phyloP scores from a whole-genome alignment of 2,329 filamentous ascomycete genomes.

The Fusarium heterosporum region DNA sequence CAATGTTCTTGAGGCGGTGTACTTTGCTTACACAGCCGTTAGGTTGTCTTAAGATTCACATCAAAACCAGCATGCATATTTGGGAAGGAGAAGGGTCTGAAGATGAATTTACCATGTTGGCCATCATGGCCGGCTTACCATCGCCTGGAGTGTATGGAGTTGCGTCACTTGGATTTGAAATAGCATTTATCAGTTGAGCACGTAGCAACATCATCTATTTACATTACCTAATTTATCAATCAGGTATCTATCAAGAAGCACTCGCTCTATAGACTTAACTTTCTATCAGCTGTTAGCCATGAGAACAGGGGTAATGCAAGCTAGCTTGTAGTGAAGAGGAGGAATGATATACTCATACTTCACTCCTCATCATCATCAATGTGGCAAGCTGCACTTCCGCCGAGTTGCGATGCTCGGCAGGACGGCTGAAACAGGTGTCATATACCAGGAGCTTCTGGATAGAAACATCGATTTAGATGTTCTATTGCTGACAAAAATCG shows the following conservation, averaged over 20 bases:
- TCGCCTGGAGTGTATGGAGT: constrained; percentile 32
- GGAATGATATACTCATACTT: not conserved
- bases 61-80: constrained; percentile 33
- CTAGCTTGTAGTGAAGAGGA: not conserved
- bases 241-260: not conserved
- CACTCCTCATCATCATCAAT: not conserved
- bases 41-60: constrained; percentile 21
- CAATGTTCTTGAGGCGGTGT: constrained; percentile 28
- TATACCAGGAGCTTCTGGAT: not conserved
- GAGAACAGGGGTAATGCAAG: not conserved
- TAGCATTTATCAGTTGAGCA: constrained; percentile 33
- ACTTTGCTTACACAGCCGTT: constrained; percentile 29
- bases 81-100: constrained; percentile 25
- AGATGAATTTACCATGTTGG: constrained; percentile 11
- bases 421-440: not conserved
- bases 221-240: not conserved
- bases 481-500: not conserved
- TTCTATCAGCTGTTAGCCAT: not conserved
- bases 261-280: not conserved
- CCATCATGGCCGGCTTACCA: constrained; percentile 15
- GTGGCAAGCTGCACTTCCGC: not conserved
- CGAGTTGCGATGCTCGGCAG: not conserved
- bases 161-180: constrained; percentile 21
- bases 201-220: constrained; percentile 23
- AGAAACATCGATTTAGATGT: not conserved